Evolutionary conservation across 352 stramenopile genomes (phyloP).

Genomic region (Pythium dissotocum): DNA sequence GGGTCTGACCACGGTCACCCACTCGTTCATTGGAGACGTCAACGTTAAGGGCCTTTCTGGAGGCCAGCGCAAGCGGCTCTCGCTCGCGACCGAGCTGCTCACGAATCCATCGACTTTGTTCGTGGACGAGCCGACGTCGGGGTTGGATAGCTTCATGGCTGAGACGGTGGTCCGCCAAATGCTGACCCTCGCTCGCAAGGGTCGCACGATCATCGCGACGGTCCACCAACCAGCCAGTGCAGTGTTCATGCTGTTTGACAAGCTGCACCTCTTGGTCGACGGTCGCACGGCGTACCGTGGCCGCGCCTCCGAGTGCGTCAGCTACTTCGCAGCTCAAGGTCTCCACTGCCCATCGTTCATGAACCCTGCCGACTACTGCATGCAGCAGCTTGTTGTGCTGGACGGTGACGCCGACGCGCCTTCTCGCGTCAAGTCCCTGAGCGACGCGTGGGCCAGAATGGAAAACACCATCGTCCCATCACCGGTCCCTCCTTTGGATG

Average conservation of each 20-base stretch:
- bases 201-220: constrained; percentile 88
- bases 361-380: constrained; percentile 71
- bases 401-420: constrained; percentile 41
- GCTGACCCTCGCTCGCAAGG: constrained; percentile 56
- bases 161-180: constrained; percentile 31
- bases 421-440: neutral
- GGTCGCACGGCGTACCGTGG: constrained; percentile 62
- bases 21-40: constrained; percentile 58
- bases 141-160: constrained; percentile 63
- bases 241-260: constrained; percentile 55
- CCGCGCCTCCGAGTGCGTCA: constrained; percentile 47
- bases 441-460: too few relatives aligned
- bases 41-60: constrained; percentile 13
- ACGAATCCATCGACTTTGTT: constrained; percentile 79
- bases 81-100: constrained; percentile 81
- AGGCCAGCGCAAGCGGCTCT: constrained; percentile 65
- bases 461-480: too few relatives aligned
- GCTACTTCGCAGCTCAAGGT: constrained; percentile 62
- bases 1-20: constrained; percentile 48
- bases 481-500: too few relatives aligned
- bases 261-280: constrained; percentile 54
- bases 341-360: constrained; percentile 54
- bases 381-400: constrained; percentile 50
- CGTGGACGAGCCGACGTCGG: constrained; percentile 84
- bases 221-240: constrained; percentile 87